These are phyloP conservation scores for Quercus rubra DNA, from an alignment of 306 rosid genomes.

Conservation along the genomic window DNA sequence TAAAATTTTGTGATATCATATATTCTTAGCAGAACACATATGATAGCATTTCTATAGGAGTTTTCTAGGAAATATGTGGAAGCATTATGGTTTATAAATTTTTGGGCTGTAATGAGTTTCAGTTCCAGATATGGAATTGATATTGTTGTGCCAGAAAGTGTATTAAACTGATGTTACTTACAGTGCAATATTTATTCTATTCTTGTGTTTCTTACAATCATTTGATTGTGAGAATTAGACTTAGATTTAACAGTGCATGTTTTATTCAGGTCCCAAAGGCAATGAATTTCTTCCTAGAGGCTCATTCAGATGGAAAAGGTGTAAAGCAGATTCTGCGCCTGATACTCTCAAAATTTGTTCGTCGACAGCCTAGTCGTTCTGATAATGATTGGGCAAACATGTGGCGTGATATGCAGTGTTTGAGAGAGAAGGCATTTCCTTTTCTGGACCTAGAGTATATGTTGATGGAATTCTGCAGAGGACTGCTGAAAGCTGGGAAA, in stretches of 20 bases:
- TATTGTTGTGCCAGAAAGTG: conserved; percentile 1
- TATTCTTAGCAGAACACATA: neutral
- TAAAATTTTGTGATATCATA: neutral
- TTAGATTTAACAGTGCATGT: conserved; percentile 6
- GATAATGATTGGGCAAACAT: conserved; percentile 97
- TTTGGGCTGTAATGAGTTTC: neutral
- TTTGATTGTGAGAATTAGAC: neutral
- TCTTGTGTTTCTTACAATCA: neutral
- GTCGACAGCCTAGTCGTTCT: conserved; percentile 83
- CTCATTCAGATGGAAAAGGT: conserved; percentile 77
- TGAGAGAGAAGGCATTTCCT: conserved; percentile 87
- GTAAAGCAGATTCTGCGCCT: conserved; percentile 97
- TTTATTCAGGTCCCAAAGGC: conserved; percentile 89
- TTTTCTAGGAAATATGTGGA: neutral
- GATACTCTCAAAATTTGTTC: conserved; percentile 83
- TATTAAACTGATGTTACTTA: neutral
- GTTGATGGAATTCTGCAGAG: conserved; percentile 91
- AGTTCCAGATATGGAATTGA: neutral
- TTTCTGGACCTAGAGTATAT: conserved; percentile 84
- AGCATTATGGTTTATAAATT: neutral
- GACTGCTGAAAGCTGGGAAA: conserved; percentile 94
- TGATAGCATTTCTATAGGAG: neutral
- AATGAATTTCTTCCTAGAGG: conserved; percentile 67
- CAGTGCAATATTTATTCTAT: neutral
- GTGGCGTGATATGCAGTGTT: conserved; percentile 96